Base-by-base conservation (phyloP, 805 yeast species). In the Cyberlindnera xishuangbannaensis region DNA sequence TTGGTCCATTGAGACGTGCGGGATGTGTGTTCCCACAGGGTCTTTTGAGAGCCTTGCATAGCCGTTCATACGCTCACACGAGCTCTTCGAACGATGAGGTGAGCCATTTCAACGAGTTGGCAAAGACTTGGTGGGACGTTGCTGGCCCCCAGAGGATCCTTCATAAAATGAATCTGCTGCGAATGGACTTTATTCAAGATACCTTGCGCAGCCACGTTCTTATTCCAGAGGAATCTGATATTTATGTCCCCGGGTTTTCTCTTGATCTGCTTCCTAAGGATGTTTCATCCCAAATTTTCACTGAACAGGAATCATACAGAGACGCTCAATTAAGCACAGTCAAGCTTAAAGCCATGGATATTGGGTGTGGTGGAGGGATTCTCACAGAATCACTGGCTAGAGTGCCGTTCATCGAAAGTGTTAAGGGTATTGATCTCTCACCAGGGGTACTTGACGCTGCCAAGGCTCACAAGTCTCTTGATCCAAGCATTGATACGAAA, bases 281-380 rank as follows among this genome's bases (percentile, higher is more conserved):
- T 4, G 69, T 83, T 25, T 59, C 71, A 18, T 37, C 53, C 5
- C 65, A 65, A 27, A 75, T 81, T 9, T 37, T 62, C 9, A 40
- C 41, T 16, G 81, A 78, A 37, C 78, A 76, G 37, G 75, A 74
- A 16, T 37, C 47, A 13, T 64, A 67, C 29, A 53, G 73, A 36
- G 66, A 64, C 8, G 59, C 54, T 4, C 45, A 69, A 34, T 20
- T 45, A n/a, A 39, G 42, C 6, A 24, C 30, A 5, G 39, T 34
- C 7, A 60, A 68, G 28, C 62, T 76, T 33, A 55, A 58, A 12
- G 87, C 78, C 1, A 61, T 92, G 36, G 99, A 92, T 53, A 77
- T 92, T 33, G 99, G 99, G 1, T 92, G 98, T 56, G 99, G 99
- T 14, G 99, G 98, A n/a, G 99, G 98, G 0, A 78, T 92, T 17